Conservation (phyloP, 2,329 filamentous ascomycete genomes). For the Lasiodiplodia gonubiensis region DNA sequence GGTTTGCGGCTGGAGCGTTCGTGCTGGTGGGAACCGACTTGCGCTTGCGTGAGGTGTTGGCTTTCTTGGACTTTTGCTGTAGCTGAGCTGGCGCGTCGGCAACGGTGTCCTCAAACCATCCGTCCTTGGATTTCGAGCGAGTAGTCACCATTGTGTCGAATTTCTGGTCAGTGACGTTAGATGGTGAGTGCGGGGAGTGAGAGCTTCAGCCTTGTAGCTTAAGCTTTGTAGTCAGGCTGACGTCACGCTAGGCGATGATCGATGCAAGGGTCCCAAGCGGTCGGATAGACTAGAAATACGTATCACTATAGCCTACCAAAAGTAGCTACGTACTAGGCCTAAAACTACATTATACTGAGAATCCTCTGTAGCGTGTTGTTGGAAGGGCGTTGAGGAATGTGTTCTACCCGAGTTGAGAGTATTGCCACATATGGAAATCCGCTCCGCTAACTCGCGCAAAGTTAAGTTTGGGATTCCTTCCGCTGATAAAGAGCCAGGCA, state of each 20-base stretch:
- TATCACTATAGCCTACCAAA: no score
- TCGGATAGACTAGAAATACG: no score
- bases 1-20: not conserved
- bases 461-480: no score
- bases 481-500: no score
- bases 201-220: not conserved
- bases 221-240: not conserved
- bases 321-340: no score
- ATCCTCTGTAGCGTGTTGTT: no score
- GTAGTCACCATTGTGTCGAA: constrained; percentile 1
- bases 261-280: constrained; percentile 4
- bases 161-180: not conserved
- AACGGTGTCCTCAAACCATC: not conserved
- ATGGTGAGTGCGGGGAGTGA: not conserved
- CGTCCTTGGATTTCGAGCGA: not conserved
- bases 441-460: no score
- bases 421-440: no score
- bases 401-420: no score
- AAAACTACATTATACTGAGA: no score
- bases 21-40: not conserved
- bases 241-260: constrained; percentile 8
- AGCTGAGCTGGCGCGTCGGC: not conserved
- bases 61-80: constrained; percentile 1
- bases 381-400: no score
- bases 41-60: constrained; percentile 9